Conservation (phyloP, 176 grass and related monocot species). For the Metroxylon sagu region DNA sequence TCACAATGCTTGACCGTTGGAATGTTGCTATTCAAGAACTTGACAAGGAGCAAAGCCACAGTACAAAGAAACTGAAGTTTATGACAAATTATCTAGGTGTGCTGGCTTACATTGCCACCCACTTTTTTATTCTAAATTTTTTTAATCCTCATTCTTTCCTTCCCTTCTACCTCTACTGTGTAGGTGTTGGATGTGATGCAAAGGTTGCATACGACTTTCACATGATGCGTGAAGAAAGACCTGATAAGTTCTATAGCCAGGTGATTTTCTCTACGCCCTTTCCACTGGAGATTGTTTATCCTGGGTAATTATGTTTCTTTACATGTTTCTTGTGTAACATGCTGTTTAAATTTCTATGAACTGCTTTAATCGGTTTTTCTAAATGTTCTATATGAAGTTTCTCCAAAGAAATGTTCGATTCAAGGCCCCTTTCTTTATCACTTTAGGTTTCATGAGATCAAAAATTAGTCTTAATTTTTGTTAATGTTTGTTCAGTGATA, state of each 20-base stretch:
- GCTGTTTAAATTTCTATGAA: no score
- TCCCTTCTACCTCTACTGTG: background rate
- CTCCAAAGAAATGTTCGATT: no score
- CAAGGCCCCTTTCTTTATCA: no score
- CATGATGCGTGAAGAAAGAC: conserved; percentile 67
- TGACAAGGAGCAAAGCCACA: conserved; percentile 33
- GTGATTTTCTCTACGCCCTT: conserved; percentile 13
- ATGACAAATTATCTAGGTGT: conserved; percentile 94
- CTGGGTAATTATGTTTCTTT: no score
- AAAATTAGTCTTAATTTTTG: no score
- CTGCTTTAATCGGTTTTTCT: no score
- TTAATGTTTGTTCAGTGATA: no score
- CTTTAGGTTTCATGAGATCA: no score
- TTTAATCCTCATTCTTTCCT: background rate
- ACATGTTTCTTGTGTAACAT: no score
- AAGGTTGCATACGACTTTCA: conserved; percentile 93
- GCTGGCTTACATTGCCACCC: conserved; percentile 1
- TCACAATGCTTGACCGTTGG: conserved; percentile 91
- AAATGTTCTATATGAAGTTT: no score
- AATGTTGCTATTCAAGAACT: conserved; percentile 62
- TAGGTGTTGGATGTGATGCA: conserved; percentile 96
- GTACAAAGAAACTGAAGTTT: conserved; percentile 56
- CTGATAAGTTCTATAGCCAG: conserved; percentile 82
- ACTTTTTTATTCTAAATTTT: background rate
- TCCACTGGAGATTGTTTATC: no score